Conservation (phyloP, 2,329 filamentous ascomycete genomes). For the Penicillium sp. region DNA sequence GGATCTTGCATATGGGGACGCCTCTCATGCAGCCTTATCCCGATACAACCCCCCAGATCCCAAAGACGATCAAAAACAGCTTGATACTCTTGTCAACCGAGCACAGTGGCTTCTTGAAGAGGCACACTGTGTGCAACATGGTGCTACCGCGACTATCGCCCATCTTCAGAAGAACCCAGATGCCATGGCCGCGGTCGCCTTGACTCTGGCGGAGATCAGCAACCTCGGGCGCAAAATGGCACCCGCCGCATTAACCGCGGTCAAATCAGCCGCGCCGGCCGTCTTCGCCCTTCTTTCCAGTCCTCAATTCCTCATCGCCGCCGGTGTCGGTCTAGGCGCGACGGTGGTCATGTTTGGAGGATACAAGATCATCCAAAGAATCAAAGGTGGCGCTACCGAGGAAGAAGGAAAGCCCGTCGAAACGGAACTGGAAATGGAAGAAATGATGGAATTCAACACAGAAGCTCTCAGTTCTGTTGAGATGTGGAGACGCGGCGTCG, state of each 20-base stretch:
- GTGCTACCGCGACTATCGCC: constrained; percentile 70
- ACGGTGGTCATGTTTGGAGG: constrained; percentile 92
- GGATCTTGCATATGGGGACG: constrained; percentile 80
- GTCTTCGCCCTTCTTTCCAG: constrained; percentile 78
- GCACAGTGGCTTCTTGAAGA: constrained; percentile 75
- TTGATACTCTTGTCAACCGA: constrained; percentile 60
- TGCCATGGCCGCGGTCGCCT: constrained; percentile 82
- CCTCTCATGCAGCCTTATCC: constrained; percentile 55
- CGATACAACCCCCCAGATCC: constrained; percentile 38
- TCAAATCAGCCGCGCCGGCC: constrained; percentile 75
- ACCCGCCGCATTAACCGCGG: constrained; percentile 62
- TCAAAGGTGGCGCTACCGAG: constrained; percentile 40
- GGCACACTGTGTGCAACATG: constrained; percentile 78
- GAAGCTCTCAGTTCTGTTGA: constrained; percentile 52
- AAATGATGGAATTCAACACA: constrained; percentile 47
- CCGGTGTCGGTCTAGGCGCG: constrained; percentile 79
- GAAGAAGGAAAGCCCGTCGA: constrained; percentile 10
- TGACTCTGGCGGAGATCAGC: constrained; percentile 85
- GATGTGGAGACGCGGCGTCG: constrained; percentile 55
- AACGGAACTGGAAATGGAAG: constrained; percentile 38
- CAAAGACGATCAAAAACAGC: constrained; percentile 46
- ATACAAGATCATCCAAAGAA: constrained; percentile 92
- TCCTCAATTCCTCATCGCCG: constrained; percentile 89
- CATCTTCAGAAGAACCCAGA: constrained; percentile 76
- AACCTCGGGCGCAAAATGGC: constrained; percentile 73